Evolutionary conservation across 1,139 yeast species (phyloP).

Genomic region (Scheffersomyces stambukii): DNA sequence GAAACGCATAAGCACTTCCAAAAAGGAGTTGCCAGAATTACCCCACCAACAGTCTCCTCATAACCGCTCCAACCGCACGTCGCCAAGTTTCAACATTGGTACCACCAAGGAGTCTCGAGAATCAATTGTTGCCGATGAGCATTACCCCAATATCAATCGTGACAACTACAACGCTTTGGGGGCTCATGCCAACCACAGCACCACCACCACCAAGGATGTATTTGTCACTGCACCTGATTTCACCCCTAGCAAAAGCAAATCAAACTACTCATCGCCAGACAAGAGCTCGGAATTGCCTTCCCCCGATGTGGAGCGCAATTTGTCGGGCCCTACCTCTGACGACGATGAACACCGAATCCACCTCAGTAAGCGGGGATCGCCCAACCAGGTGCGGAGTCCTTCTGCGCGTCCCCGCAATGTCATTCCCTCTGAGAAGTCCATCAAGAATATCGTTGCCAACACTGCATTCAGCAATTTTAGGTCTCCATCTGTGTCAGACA

Average conservation of each 20-base stretch:
- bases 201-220: constrained; percentile 27
- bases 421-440: no score
- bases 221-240: constrained; percentile 41
- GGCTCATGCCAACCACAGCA: constrained; percentile 10
- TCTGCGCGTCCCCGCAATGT: no score
- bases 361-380: no score
- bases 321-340: no score
- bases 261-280: constrained; percentile 3
- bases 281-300: no score
- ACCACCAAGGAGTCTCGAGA: constrained; percentile 11
- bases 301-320: no score
- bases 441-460: constrained; percentile 21
- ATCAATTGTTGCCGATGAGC: constrained; percentile 14
- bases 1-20: neutral
- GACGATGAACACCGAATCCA: no score
- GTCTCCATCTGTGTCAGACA: no score
- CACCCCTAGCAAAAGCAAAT: constrained; percentile 6
- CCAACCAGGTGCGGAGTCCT: no score
- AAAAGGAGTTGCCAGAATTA: constrained; percentile 5
- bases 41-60: constrained; percentile 4
- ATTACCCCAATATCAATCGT: neutral
- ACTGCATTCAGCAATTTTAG: constrained; percentile 43
- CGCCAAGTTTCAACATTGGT: constrained; percentile 3
- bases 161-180: constrained; percentile 9
- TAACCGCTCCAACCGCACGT: neutral